Percentiles rank a stretch among this genome's conserved stretches.
phyloP scores from a whole-genome alignment of 257 asterid species.

The Ehretia macrophylla region DNA sequence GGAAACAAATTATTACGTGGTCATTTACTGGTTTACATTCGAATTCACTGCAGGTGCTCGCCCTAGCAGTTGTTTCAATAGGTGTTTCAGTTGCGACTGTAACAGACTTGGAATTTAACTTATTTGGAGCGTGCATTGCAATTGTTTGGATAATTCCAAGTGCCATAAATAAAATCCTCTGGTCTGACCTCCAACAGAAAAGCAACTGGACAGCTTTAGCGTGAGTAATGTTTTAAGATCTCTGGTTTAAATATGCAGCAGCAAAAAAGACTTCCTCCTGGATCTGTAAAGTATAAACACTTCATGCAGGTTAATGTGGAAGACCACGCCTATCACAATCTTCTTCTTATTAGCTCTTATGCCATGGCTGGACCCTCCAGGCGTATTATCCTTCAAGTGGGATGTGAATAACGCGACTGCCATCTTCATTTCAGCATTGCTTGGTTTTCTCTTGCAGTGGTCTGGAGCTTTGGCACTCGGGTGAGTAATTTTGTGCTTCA shows the following conservation, averaged over 20 bases:
- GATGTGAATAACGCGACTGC: slow-evolving; percentile 40
- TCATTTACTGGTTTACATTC: not conserved
- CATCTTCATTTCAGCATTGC: slow-evolving; percentile 63
- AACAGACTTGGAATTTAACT: slow-evolving; percentile 74
- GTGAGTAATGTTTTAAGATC: slow-evolving; percentile 31
- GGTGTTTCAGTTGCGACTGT: slow-evolving; percentile 92
- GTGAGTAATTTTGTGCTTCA: slow-evolving; percentile 33
- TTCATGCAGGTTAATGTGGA: slow-evolving; percentile 82
- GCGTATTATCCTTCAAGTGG: slow-evolving; percentile 63
- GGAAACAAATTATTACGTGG: not conserved
- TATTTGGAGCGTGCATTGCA: slow-evolving; percentile 75
- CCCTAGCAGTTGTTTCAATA: slow-evolving; percentile 61
- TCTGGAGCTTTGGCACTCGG: slow-evolving; percentile 97
- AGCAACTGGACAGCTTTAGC: slow-evolving; percentile 91
- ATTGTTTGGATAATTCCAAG: slow-evolving; percentile 80
- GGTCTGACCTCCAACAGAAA: slow-evolving; percentile 86
- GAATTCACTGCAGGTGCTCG: slow-evolving; percentile 45
- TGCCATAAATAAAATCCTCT: slow-evolving; percentile 70
- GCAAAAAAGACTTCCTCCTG: not conserved
- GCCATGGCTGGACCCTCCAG: slow-evolving; percentile 92
- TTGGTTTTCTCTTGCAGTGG: slow-evolving; percentile 88
- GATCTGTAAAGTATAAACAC: not conserved
- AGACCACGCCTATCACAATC: slow-evolving; percentile 68
- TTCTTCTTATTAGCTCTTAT: slow-evolving; percentile 69
- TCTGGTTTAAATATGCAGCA: not conserved